Base-by-base conservation (phyloP, 1,139 yeast species). In the Zygosaccharomyces pseudobailii region DNA sequence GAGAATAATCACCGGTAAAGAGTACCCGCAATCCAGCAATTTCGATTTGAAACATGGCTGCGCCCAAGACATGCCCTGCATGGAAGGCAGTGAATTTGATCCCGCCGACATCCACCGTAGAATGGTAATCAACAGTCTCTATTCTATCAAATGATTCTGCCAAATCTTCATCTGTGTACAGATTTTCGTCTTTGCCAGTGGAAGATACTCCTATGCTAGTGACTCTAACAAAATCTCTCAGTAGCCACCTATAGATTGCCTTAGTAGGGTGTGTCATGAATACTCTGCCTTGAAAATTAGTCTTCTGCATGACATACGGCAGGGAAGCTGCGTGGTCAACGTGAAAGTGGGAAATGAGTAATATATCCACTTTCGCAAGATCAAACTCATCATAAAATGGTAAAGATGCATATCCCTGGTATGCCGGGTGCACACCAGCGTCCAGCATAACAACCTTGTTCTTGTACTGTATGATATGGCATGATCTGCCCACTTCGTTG, bases 251-350 rank as follows among this genome's bases (percentile, higher is more conserved):
- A 64, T 90, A 92, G 51, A 92, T 92, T 31, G 98, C 98, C 70
- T 94, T 94, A 1, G 98, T 92, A 6, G 99, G 98, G 66, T 92
- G 97, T 23, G 98, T 92, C 99, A 92, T 92, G 65, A 90, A 92
- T 6, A 94, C 98, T 46, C 96, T 77, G 2, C 99, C 99, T 59
- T 80, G 82, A 72, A 92, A 92, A 57, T 79, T 87, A 0, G 98
- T 92, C 61, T 89, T 95, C 61, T 89, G 96, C 97, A 92, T 90
- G 33, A 92, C 97, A 62, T 90, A 94, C 0, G 99, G 99, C 48
- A 92, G 73, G 0, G 97, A 87, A 0, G 97, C 99, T 0, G 97
- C 97, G 67, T 92, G 99, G 65, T 92, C 98, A 63, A 92, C 75
- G 67, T 92, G 99, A 73, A 92, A 92, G 67, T 94, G 98, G 58